These are phyloP conservation scores for Corynascus novoguineensis DNA, from an alignment of 495 filamentous ascomycete species.

Conservation along the genomic window DNA sequence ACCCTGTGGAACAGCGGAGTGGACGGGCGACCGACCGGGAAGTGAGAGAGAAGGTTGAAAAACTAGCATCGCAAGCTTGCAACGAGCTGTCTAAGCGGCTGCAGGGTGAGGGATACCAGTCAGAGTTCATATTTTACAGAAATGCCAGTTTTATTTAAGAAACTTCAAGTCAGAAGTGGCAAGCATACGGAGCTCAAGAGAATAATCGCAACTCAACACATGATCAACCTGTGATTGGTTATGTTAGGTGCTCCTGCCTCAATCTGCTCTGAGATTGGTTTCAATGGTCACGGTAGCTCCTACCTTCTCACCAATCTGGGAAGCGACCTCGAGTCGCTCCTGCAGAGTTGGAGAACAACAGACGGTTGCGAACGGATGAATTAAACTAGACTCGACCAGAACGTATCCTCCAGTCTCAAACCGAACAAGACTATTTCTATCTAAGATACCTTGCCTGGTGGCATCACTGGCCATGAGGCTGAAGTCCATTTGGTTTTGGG, in stretches of 20 bases:
- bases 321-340: neutral
- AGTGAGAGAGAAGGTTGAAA: neutral
- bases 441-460: no score
- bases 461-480: no score
- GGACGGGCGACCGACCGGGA: neutral
- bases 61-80: neutral
- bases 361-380: no score
- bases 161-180: no score
- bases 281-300: neutral
- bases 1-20: conserved; percentile 22
- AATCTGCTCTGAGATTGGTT: neutral
- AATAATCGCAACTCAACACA: neutral
- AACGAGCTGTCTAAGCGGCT: neutral
- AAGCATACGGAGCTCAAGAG: no score
- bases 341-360: neutral
- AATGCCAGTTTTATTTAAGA: no score
- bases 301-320: neutral
- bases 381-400: neutral
- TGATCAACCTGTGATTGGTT: neutral
- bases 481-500: no score
- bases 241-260: neutral
- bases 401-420: no score
- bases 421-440: no score
- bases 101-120: neutral
- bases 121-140: no score